phyloP scores from a whole-genome alignment of 495 filamentous ascomycete species.

The Xylaria bambusicola region DNA sequence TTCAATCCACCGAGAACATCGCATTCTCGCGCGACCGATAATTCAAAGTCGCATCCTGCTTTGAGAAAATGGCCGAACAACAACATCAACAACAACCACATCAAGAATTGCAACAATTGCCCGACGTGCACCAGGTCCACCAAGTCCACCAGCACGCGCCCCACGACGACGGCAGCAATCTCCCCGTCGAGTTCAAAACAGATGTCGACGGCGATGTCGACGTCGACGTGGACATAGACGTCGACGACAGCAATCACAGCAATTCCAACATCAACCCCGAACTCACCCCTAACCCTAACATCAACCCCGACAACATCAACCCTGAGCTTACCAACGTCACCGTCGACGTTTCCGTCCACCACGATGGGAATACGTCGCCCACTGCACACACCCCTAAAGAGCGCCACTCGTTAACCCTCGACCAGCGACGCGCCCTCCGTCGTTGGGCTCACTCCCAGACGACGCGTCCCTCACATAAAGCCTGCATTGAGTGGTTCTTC shows the following conservation, averaged over 20 bases:
- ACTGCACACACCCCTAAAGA: constrained; percentile 35
- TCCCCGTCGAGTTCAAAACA: constrained; percentile 1
- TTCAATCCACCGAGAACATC: constrained; percentile 35
- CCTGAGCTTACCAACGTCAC: constrained; percentile 13
- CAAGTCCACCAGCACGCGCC: neutral
- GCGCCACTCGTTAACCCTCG: constrained; percentile 54
- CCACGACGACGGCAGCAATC: constrained; percentile 2
- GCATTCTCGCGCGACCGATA: constrained; percentile 11
- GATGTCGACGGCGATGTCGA: constrained; percentile 1
- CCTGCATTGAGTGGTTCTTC: constrained; percentile 57
- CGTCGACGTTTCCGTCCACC: constrained; percentile 1
- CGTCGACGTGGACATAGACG: constrained; percentile 16
- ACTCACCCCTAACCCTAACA: neutral
- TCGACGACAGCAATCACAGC: constrained; percentile 16
- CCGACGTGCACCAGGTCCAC: neutral
- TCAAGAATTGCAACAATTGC: neutral
- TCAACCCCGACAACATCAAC: neutral
- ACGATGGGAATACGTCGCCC: constrained; percentile 9
- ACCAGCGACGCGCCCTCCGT: constrained; percentile 54
- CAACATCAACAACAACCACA: neutral
- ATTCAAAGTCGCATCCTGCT: constrained; percentile 13
- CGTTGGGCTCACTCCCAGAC: constrained; percentile 53
- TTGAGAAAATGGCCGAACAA: too few relatives aligned
- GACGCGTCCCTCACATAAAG: constrained; percentile 51
- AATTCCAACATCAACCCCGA: constrained; percentile 19